A percentile compares a stretch with the other conserved stretches of the same genome.
phyloP scores from a whole-genome alignment of 768 basidiomycete genomes.

The Tricholomella constricta region DNA sequence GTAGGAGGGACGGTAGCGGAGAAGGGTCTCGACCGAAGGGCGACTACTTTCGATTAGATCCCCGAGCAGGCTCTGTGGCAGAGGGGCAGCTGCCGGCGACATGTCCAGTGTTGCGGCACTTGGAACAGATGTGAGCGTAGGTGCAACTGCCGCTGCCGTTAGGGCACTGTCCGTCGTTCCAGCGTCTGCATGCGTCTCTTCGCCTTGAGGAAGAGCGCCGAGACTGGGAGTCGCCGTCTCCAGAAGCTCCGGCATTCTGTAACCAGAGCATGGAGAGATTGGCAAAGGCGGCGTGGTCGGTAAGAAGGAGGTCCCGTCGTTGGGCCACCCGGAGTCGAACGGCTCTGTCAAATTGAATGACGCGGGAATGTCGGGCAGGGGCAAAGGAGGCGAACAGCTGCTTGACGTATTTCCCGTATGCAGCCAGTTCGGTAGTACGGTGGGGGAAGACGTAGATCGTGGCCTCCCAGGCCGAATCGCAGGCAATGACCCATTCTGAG shows the following conservation, averaged over 20 bases:
- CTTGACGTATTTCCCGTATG: slow-evolving; percentile 22
- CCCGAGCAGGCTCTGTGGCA: not conserved
- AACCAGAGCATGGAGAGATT: slow-evolving; percentile 19
- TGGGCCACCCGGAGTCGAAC: slow-evolving; percentile 7
- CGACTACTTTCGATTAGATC: not conserved
- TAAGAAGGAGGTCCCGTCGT: not conserved
- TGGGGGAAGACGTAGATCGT: no score
- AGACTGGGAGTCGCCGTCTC: not conserved
- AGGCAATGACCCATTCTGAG: slow-evolving; percentile 27
- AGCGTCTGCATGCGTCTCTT: slow-evolving; percentile 14
- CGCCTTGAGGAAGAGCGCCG: not conserved
- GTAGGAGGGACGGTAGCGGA: not conserved
- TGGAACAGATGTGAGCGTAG: slow-evolving; percentile 19
- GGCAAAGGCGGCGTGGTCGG: slow-evolving; percentile 9
- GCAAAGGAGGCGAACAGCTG: no score
- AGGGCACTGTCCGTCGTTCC: slow-evolving; percentile 17
- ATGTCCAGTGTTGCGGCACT: slow-evolving; percentile 12
- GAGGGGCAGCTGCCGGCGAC: not conserved
- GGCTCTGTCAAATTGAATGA: slow-evolving; percentile 31
- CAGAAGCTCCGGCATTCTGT: slow-evolving; percentile 3
- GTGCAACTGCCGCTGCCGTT: slow-evolving; percentile 12
- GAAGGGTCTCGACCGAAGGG: not conserved
- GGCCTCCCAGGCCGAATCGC: no score
- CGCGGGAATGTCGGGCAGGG: slow-evolving; percentile 8
- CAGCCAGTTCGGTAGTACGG: slow-evolving; percentile 23